phyloP scores from a whole-genome alignment of 1,139 yeast species.

The Protomyces arabidopsidicola region DNA sequence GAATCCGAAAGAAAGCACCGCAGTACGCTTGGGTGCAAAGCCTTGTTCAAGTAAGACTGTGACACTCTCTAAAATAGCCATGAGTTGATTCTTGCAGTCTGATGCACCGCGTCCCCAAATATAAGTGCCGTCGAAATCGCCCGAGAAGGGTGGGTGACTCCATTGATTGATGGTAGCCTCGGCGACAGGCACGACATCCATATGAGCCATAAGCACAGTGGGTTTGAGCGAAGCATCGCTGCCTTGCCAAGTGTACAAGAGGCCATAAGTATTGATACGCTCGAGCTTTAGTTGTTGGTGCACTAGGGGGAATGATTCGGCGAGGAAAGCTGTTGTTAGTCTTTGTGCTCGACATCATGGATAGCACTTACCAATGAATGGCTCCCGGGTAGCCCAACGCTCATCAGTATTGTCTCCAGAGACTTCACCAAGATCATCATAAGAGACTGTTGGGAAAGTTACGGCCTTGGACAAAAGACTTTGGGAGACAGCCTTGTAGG shows the following conservation, averaged over 20 bases:
- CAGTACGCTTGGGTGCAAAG: conserved; percentile 52
- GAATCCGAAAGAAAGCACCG: conserved; percentile 60
- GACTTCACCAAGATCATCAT: conserved; percentile 50
- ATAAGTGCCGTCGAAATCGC: conserved; percentile 55
- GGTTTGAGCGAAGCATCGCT: conserved; percentile 54
- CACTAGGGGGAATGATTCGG: conserved; percentile 56
- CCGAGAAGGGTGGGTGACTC: conserved; percentile 68
- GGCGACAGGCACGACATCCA: conserved; percentile 80
- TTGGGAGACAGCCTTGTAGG: background rate
- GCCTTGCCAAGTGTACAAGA: conserved; percentile 66
- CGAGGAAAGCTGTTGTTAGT: conserved; percentile 54
- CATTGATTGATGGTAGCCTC: conserved; percentile 53
- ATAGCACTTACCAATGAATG: background rate
- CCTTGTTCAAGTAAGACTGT: conserved; percentile 50
- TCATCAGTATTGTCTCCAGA: conserved; percentile 37
- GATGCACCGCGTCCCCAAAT: conserved; percentile 64
- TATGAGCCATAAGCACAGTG: conserved; percentile 66
- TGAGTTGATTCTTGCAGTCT: conserved; percentile 59
- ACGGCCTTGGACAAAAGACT: conserved; percentile 14
- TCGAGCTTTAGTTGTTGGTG: conserved; percentile 50
- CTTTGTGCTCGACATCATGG: conserved; percentile 15
- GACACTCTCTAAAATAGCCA: conserved; percentile 56
- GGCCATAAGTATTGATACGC: conserved; percentile 60
- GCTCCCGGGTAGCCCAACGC: conserved; percentile 16
- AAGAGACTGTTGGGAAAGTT: conserved; percentile 55